Percentiles rank a stretch among this genome's conserved stretches.
Evolutionary conservation across 1,284 basidiomycete species (phyloP).

Genomic region (Tetrapyrgos nigripes): DNA sequence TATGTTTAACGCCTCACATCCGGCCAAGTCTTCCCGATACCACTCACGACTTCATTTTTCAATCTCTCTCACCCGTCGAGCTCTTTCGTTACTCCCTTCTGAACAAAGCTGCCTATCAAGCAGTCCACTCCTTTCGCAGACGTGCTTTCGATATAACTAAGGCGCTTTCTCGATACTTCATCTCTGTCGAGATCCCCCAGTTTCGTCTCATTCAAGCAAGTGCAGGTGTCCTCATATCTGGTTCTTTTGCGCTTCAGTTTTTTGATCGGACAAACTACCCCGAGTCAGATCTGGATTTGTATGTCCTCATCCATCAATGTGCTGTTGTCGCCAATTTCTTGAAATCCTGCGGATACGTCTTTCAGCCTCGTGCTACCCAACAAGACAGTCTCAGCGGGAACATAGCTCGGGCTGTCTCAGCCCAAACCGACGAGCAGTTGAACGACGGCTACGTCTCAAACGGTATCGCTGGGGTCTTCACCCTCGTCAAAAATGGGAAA

Average conservation of each 20-base stretch:
- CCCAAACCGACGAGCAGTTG: no score
- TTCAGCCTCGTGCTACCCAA: neutral
- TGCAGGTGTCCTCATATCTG: slow-evolving; percentile 10
- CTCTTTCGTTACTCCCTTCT: neutral
- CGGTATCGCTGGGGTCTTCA: neutral
- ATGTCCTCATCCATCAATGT: slow-evolving; percentile 3
- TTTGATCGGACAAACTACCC: slow-evolving; percentile 2
- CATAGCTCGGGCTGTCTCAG: neutral
- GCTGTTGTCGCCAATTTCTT: neutral
- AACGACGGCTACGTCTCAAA: neutral
- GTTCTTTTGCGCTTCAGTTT: slow-evolving; percentile 10
- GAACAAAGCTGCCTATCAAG: neutral
- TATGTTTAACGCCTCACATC: no score
- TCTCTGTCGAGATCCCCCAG: neutral
- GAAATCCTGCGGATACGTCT: neutral
- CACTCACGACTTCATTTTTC: slow-evolving; percentile 8
- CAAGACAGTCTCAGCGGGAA: neutral
- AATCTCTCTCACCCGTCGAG: slow-evolving; percentile 2
- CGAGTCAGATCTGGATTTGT: slow-evolving; percentile 11
- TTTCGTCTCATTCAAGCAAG: slow-evolving; percentile 3
- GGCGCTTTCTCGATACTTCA: slow-evolving; percentile 4
- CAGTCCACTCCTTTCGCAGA: slow-evolving; percentile 5
- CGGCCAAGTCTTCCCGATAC: neutral
- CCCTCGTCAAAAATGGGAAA: neutral
- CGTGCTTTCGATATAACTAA: slow-evolving; percentile 10